These are phyloP conservation scores for Thalassiosira hispida DNA, from an alignment of 352 stramenopile genomes.

Conservation along the genomic window DNA sequence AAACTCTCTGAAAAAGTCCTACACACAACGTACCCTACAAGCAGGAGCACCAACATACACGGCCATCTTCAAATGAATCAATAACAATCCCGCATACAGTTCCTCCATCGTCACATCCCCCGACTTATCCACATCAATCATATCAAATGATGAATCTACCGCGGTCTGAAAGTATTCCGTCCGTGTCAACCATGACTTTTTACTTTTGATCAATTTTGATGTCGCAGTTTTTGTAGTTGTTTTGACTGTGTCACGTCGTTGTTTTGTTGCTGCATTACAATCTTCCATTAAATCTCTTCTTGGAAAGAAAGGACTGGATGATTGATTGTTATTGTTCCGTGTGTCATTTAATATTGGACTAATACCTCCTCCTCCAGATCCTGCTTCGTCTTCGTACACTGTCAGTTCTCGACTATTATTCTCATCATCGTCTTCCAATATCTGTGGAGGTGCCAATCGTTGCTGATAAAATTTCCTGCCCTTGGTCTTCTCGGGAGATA, in stretches of 20 bases:
- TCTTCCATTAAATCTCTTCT: too few relatives aligned
- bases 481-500: not conserved
- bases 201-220: not conserved
- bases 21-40: constrained; percentile 35
- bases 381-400: constrained; percentile 38
- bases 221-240: not conserved
- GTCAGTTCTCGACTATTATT: constrained; percentile 9
- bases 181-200: constrained; percentile 30
- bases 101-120: constrained; percentile 52
- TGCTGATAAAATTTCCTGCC: not conserved
- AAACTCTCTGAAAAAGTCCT: not conserved
- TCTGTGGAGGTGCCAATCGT: not conserved
- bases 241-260: too few relatives aligned
- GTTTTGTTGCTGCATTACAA: too few relatives aligned
- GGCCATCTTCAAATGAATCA: constrained; percentile 56
- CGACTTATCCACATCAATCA: constrained; percentile 47
- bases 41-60: constrained; percentile 53
- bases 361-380: not conserved
- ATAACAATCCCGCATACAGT: constrained; percentile 51
- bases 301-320: too few relatives aligned
- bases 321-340: too few relatives aligned
- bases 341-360: not conserved
- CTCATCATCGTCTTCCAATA: constrained; percentile 24
- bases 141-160: constrained; percentile 42
- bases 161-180: constrained; percentile 41